Base-by-base conservation (phyloP, 129 eudicot species). In the Logfia minima region DNA sequence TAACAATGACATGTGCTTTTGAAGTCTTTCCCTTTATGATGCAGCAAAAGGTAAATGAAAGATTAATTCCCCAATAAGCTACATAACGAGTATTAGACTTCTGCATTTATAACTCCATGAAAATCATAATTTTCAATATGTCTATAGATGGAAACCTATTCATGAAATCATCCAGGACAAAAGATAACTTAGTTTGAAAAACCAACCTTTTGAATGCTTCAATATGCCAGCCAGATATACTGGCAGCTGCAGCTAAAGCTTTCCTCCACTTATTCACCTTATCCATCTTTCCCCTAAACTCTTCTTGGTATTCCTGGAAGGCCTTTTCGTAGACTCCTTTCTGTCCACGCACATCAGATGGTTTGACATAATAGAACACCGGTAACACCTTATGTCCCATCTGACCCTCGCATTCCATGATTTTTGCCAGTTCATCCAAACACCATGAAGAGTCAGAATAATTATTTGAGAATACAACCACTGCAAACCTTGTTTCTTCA, bases 341-440 rank as follows among this genome's bases (percentile, higher is more conserved):
- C 24, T 11, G 62, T 11, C 59, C 56, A 3, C 76, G 75, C 17
- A 78, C 23, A 16, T 66, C 58, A 18, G 74, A 78, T 3, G 82
- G 82, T 39, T 69, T 63, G 22, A 70, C 70, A 7, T 78, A 43
- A 31, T 78, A 78, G 58, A 78, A 78, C 68, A 78, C 82, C 5
- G 82, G 82, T 32, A 67, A 51, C 39, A 24, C 67, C 61, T 61
- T 61, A 3, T 61, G 67, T 22, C 34, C 34, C 34, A 61, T 61
- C 67, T 17, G 35, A 22, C 24, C 32, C 9, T 61, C 32, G 6
- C 35, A 61, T 61, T 61, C 31, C 67, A 61, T 61, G 8, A 61
- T 61, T 61, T 61, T 61, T 31, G 34, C 35, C 31, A 61, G 34
- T 5, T 61, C 67, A 0, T 61, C 35, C 34, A 61, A 24, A 24